phyloP scores from a whole-genome alignment of 1,139 yeast genomes.

The Zygotorulaspora mrakii region DNA sequence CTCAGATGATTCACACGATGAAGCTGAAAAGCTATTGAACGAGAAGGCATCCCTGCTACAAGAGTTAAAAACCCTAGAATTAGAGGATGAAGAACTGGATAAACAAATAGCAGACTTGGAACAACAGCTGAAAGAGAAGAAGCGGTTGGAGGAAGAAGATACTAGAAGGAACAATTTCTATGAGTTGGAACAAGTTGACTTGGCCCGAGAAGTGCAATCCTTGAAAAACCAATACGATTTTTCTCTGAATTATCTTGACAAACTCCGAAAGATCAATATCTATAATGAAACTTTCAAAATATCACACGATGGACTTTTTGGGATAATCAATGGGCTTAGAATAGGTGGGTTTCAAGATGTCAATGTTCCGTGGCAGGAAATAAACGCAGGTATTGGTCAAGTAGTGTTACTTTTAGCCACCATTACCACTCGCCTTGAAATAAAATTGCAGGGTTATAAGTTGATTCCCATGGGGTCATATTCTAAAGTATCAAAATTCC shows the following conservation, averaged over 20 bases:
- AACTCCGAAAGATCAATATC: slow-evolving; percentile 69
- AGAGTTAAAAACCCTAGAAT: slow-evolving; percentile 36
- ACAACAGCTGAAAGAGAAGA: slow-evolving; percentile 39
- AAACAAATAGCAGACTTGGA: slow-evolving; percentile 48
- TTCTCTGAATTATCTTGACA: slow-evolving; percentile 62
- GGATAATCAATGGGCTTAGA: slow-evolving; percentile 81
- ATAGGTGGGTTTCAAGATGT: slow-evolving; percentile 60
- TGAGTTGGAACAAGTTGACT: slow-evolving; percentile 48
- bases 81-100: slow-evolving; percentile 40
- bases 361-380: slow-evolving; percentile 82
- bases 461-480: slow-evolving; percentile 82
- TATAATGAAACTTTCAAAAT: slow-evolving; percentile 79
- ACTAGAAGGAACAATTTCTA: slow-evolving; percentile 49
- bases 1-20: slow-evolving; percentile 30
- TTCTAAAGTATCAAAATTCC: slow-evolving; percentile 67
- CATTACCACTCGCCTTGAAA: slow-evolving; percentile 53
- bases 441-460: slow-evolving; percentile 56
- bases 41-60: slow-evolving; percentile 39
- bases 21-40: slow-evolving; percentile 39
- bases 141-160: slow-evolving; percentile 44
- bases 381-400: slow-evolving; percentile 91
- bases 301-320: slow-evolving; percentile 77
- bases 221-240: slow-evolving; percentile 59
- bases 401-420: slow-evolving; percentile 66
- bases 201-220: slow-evolving; percentile 53